Evolutionary conservation across 139 green algal species (phyloP), one percentile per base, ranked within the genome.

Genomic region (Mesotaenium endlicherianum): DNA sequence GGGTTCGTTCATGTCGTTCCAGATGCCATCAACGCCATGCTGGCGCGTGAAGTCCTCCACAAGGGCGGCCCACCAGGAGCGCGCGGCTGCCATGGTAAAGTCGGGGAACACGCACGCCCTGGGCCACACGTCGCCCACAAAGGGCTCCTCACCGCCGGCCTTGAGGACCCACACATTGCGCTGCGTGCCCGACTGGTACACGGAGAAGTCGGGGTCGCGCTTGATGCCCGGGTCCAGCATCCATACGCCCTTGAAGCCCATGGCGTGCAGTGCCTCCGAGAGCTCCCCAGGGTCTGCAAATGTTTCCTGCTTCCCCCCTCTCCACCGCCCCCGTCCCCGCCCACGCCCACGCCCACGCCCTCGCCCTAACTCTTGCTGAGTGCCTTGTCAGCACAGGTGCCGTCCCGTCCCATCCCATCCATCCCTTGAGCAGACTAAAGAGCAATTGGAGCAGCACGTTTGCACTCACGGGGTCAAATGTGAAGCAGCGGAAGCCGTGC

Each of bases 1-100:
- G 30, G 81, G 81, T 26, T 87, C 81, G 58, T 87, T 87, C 81
- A 87, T 87, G 70, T 87, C 81, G 50, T 87, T 87, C 81, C 81
- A 87, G 34, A 87, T 83, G 1, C 81, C 81, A 16, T 87, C 81
- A 43, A 87, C 70, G 2, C 81, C 81, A 17, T 70, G 31, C 40
- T 75, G 3, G 6, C 6, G 71, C 3, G 39, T 64, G 17, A 82
- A 86, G 0, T 78, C 39, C 1, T 17, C 53, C 40, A 86, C 55
- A 20, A 80, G 36, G 26, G 31, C 70, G 4, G 45, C 2, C 70
- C 81, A 87, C 81, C 81, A 87, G n/a, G 68, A n/a, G n/a, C 81
- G 14, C 16, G 41, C 75, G 17, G 20, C 36, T 41, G 31, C 39
- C 36, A 42, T 59, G 0, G 42, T 83, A 34, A 58, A 87, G 53